Conservation (phyloP, 176 grass and related monocot genomes). For the Rhynchospora breviuscula region DNA sequence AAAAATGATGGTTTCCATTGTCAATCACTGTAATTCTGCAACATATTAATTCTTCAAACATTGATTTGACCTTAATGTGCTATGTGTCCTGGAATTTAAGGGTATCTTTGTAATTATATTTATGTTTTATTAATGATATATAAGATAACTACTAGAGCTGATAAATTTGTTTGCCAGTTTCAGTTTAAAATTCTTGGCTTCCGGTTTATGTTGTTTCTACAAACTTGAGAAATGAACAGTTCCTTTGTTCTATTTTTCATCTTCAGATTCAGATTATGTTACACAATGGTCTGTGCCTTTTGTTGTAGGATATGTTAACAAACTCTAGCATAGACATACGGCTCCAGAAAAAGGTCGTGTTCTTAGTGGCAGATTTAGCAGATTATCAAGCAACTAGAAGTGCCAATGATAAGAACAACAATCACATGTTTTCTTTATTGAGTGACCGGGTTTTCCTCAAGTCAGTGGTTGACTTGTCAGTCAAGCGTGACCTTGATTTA, state of each 20-base stretch:
- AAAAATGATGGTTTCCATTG: not conserved
- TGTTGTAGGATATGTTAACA: slow-evolving; percentile 61
- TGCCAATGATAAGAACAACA: not conserved
- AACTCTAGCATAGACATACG: slow-evolving; percentile 38
- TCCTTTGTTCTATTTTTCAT: not conserved
- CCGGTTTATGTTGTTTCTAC: not conserved
- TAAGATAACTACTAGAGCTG: not conserved
- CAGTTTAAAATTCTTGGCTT: not conserved
- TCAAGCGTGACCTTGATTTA: slow-evolving; percentile 64
- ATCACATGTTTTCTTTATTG: slow-evolving; percentile 43
- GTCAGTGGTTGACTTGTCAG: slow-evolving; percentile 52
- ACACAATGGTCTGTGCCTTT: not conserved
- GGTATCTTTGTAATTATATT: not conserved
- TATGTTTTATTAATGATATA: not conserved
- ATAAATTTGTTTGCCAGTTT: not conserved
- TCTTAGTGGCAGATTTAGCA: slow-evolving; percentile 65
- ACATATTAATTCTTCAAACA: not conserved
- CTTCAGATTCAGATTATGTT: not conserved
- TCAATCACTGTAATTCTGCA: not conserved
- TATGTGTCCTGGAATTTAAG: not conserved
- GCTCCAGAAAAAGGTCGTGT: slow-evolving; percentile 68
- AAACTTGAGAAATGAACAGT: not conserved
- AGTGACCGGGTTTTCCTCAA: slow-evolving; percentile 60
- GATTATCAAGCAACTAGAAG: slow-evolving; percentile 60
- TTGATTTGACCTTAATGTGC: not conserved